A percentile compares a stretch with the other conserved stretches of the same genome.
phyloP scores from a whole-genome alignment of 2,329 filamentous ascomycete species.

The Westerdykella aurantiaca region DNA sequence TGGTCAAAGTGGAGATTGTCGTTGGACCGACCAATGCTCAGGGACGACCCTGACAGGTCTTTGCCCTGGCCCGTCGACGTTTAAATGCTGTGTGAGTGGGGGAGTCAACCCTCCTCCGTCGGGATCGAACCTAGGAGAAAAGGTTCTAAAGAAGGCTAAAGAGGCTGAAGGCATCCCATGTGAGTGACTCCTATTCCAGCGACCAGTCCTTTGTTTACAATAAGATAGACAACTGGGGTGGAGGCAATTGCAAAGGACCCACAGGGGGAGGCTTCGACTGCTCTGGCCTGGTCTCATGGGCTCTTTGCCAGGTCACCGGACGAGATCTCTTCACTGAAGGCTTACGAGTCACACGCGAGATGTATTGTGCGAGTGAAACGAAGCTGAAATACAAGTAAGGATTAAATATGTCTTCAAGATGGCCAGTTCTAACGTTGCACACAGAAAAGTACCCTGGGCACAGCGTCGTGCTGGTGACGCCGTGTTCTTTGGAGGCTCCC shows the following conservation, averaged over 20 bases:
- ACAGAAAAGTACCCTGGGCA: constrained; percentile 16
- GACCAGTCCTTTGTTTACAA: background rate
- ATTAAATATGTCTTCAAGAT: background rate
- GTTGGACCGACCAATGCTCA: constrained; percentile 13
- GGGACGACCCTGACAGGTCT: constrained; percentile 10
- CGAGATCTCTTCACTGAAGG: constrained; percentile 18
- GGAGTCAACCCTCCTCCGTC: background rate
- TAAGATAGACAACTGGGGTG: constrained; percentile 16
- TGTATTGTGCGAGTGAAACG: constrained; percentile 18
- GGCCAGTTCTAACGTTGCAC: background rate
- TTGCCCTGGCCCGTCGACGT: constrained; percentile 14
- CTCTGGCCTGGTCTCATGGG: constrained; percentile 20
- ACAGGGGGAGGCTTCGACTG: constrained; percentile 19
- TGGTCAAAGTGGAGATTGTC: constrained; percentile 13
- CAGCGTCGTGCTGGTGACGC: constrained; percentile 17
- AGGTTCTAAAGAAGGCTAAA: constrained; percentile 16
- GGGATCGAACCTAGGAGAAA: constrained; percentile 9
- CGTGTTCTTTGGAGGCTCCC: constrained; percentile 17
- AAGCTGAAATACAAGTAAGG: constrained; percentile 19
- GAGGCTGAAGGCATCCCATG: constrained; percentile 15
- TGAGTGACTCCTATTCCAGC: constrained; percentile 1
- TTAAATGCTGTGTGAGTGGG: constrained; percentile 12
- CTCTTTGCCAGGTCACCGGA: constrained; percentile 18
- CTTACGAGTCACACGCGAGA: constrained; percentile 16
- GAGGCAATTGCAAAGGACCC: constrained; percentile 17